Percentiles rank a stretch among this genome's conserved stretches.
Conservation (phyloP, 345 rosid species). For the Tarenaya hassleriana region DNA sequence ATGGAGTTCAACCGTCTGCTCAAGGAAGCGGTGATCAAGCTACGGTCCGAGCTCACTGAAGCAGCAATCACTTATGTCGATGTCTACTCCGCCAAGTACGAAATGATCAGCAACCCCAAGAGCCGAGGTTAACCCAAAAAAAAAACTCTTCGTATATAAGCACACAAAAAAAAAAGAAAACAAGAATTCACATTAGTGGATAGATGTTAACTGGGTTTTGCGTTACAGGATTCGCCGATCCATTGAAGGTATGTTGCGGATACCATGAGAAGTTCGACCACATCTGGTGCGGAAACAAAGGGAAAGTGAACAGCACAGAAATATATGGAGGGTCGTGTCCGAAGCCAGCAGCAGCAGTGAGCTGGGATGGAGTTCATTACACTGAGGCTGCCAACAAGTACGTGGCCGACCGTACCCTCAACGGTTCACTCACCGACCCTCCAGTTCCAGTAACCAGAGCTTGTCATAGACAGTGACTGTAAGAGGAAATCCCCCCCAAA, state of each 20-base stretch:
- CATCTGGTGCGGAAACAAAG: constrained; percentile 63
- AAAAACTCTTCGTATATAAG: too few species aligned
- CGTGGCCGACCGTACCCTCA: constrained; percentile 54
- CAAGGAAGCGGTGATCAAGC: constrained; percentile 17
- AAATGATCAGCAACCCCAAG: constrained; percentile 59
- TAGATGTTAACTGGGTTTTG: neutral
- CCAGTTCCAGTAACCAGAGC: constrained; percentile 51
- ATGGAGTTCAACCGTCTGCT: constrained; percentile 48
- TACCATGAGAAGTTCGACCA: constrained; percentile 52
- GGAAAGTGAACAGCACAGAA: constrained; percentile 43
- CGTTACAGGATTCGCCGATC: constrained; percentile 48
- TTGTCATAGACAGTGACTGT: constrained; percentile 48
- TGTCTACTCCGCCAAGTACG: constrained; percentile 65
- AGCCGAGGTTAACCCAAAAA: constrained; percentile 58
- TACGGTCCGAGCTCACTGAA: constrained; percentile 50
- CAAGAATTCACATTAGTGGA: neutral
- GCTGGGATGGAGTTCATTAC: constrained; percentile 73
- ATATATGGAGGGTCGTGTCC: constrained; percentile 46
- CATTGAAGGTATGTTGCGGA: constrained; percentile 58
- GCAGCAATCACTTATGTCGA: constrained; percentile 80
- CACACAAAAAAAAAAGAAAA: too few species aligned
- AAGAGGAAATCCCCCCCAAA: too few species aligned
- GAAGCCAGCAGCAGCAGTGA: constrained; percentile 40
- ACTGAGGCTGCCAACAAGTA: constrained; percentile 63
- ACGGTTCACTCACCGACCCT: constrained; percentile 58